Conservation (phyloP, 225 moss, liverwort and hornwort genomes). For the Asterella californica region DNA sequence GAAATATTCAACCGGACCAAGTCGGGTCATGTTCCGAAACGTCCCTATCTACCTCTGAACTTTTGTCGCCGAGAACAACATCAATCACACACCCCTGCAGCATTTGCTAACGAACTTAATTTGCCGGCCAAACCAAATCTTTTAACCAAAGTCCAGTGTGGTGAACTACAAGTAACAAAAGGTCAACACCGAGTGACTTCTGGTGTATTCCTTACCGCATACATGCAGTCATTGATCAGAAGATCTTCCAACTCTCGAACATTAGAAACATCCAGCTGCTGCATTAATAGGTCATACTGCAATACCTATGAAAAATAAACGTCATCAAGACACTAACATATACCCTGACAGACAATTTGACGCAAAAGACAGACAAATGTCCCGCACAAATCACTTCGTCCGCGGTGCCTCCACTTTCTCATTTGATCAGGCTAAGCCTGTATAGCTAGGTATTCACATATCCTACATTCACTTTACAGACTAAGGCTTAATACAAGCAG, state of each 20-base stretch:
- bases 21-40: neutral
- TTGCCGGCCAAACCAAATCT: neutral
- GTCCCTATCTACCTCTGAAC: neutral
- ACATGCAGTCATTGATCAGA: constrained; percentile 96
- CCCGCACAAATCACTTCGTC: neutral
- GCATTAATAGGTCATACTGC: constrained; percentile 86
- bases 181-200: neutral
- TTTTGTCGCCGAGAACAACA: too few species aligned
- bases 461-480: neutral
- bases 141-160: neutral
- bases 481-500: neutral
- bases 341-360: neutral
- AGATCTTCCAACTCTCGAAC: constrained; percentile 90
- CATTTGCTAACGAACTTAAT: neutral
- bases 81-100: neutral
- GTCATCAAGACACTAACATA: neutral
- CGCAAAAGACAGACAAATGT: neutral
- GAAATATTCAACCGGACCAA: too few species aligned
- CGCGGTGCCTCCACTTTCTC: neutral
- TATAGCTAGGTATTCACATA: neutral
- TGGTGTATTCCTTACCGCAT: constrained; percentile 56
- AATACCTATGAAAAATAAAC: constrained; percentile 51
- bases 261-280: constrained; percentile 88
- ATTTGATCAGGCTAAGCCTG: too few species aligned
- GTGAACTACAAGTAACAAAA: neutral